Base-by-base conservation (phyloP, 306 rosid genomes). In the Malus orientalis region DNA sequence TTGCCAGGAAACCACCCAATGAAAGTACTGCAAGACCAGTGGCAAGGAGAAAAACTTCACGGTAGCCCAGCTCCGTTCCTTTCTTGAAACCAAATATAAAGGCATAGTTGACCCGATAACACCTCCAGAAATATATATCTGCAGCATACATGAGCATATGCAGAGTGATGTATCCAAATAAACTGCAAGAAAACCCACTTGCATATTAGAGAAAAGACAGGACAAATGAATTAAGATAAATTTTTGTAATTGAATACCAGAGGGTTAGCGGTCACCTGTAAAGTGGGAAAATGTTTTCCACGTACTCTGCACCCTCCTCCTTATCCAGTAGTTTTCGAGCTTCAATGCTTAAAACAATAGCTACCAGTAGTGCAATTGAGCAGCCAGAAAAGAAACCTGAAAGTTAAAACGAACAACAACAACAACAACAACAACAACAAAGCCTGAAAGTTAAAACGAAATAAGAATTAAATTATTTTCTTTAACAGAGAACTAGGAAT, bases 81-180 rank as follows among this genome's bases (percentile, higher is more conserved):
- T 86, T 82, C 81, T 78, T 87, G 81, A 88, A 84, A 76, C 94
- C 91, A 67, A 93, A 93, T 77, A 93, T 79, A 89, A 87, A 93
- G 27, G 88, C 90, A 81, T 90, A 85, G 78, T 93, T 93, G 83
- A 93, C 72, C 53, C 79, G 83, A 79, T 81, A 87, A n/a, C 80
- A 78, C 88, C 86, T 85, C 98, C 94, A 89, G 74, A 84, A 90
- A 73, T 84, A 86, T 29, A 87, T 81, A 83, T 86, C 74, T 70
- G 83, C 86, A n/a, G 90, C 92, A 84, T 86, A 89, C 89, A 88
- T 73, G 76, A 90, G 86, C 91, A 93, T 78, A 79, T 90, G 98
- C 6, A 89, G 89, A 60, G 86, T 81, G 68, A 83, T 62, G 69
- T 82, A 89, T 79, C 87, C 91, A 86, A 89, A 89, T 44, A 89